A percentile compares a stretch with the other conserved stretches of the same genome.
These are phyloP conservation scores for Seminavis robusta DNA, from an alignment of 108 stramenopile species.

Conservation along the genomic window DNA sequence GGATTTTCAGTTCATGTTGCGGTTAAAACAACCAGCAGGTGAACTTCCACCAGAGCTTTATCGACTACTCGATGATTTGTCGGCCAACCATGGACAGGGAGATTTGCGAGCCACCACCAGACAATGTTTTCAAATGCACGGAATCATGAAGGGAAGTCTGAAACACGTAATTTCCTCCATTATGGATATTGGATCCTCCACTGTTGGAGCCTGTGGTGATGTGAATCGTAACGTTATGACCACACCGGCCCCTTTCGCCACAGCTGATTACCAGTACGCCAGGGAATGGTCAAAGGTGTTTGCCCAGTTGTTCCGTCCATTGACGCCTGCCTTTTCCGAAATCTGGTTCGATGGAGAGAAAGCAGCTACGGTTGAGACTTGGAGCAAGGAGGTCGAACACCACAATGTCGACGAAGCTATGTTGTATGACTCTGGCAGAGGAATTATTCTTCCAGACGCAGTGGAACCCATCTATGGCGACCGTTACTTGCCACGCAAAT, in stretches of 20 bases:
- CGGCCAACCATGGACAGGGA: constrained; percentile 86
- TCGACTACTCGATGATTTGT: constrained; percentile 88
- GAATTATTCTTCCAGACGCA: constrained; percentile 76
- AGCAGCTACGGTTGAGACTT: constrained; percentile 87
- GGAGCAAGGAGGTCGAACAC: constrained; percentile 79
- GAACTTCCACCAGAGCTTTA: constrained; percentile 91
- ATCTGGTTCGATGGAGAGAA: constrained; percentile 97
- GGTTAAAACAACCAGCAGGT: constrained; percentile 97
- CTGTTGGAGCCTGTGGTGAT: constrained; percentile 98
- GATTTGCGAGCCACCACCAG: constrained; percentile 96
- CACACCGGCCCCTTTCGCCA: constrained; percentile 88
- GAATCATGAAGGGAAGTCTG: constrained; percentile 92
- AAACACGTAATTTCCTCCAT: constrained; percentile 95
- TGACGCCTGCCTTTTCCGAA: constrained; percentile 91
- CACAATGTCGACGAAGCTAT: constrained; percentile 76
- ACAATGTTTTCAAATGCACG: constrained; percentile 98
- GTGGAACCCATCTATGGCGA: constrained; percentile 96
- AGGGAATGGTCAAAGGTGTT: constrained; percentile 85
- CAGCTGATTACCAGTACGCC: constrained; percentile 74
- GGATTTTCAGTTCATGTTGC: constrained; percentile 98
- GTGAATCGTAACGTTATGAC: constrained; percentile 96
- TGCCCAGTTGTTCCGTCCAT: constrained; percentile 92
- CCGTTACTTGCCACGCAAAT: constrained; percentile 96
- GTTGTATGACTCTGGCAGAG: constrained; percentile 79
- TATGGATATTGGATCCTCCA: constrained; percentile 94